Conservation (phyloP, 768 basidiomycete genomes). For the Mycena floridula region DNA sequence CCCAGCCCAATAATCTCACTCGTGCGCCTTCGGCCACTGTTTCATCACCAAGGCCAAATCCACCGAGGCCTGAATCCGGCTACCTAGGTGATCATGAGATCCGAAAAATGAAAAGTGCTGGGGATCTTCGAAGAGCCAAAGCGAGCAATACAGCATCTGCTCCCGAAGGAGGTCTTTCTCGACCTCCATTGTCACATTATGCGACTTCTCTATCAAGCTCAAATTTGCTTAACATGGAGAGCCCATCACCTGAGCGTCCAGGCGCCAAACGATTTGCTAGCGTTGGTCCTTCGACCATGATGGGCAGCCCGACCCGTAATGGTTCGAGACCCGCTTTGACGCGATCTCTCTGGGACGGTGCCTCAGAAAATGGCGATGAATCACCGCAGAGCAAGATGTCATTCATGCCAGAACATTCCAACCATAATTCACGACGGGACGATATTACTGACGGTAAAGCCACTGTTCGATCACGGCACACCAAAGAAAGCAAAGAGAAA, state of each 20-base stretch:
- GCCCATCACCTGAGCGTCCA: constrained; percentile 26
- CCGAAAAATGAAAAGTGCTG: constrained; percentile 84
- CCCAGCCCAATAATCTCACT: not conserved
- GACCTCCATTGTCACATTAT: constrained; percentile 41
- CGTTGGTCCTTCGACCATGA: constrained; percentile 46
- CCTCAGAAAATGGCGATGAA: constrained; percentile 27
- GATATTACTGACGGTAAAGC: constrained; percentile 16
- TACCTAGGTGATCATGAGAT: constrained; percentile 51
- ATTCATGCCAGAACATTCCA: constrained; percentile 2
- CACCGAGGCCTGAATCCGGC: constrained; percentile 24
- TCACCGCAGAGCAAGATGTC: too few relatives aligned
- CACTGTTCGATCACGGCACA: constrained; percentile 14
- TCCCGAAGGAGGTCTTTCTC: constrained; percentile 28
- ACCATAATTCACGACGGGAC: constrained; percentile 6
- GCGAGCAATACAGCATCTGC: constrained; percentile 22
- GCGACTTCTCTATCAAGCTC: constrained; percentile 64
- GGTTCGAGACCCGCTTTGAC: constrained; percentile 34
- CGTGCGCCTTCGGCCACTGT: not conserved
- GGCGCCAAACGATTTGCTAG: constrained; percentile 59
- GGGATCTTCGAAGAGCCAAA: constrained; percentile 58
- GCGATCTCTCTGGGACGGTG: constrained; percentile 45
- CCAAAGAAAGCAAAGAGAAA: constrained; percentile 49
- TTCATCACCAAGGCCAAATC: not conserved
- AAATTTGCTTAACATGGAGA: constrained; percentile 42
- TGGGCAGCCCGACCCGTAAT: constrained; percentile 24